These are phyloP conservation scores for Salix arbutifolia DNA, from an alignment of 345 rosid genomes.

Conservation along the genomic window DNA sequence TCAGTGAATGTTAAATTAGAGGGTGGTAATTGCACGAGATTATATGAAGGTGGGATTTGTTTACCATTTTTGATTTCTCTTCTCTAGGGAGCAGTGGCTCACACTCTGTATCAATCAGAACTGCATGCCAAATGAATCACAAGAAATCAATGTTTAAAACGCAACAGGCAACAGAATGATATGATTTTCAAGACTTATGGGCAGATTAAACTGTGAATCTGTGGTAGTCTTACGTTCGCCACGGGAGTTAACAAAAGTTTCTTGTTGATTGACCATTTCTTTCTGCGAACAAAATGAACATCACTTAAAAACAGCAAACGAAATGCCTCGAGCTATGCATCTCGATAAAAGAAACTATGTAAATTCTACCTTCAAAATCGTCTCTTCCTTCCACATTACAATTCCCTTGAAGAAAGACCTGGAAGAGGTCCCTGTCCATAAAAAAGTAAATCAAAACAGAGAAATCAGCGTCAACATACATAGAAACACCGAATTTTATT, in stretches of 20 bases:
- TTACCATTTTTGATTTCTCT: slow-evolving; percentile 64
- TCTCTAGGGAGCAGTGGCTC: slow-evolving; percentile 66
- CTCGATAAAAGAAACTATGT: too few species aligned
- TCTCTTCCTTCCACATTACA: slow-evolving; percentile 92
- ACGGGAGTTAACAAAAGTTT: slow-evolving; percentile 45
- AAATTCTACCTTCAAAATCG: slow-evolving; percentile 52
- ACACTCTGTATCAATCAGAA: slow-evolving; percentile 66
- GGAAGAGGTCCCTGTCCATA: slow-evolving; percentile 59
- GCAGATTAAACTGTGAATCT: neutral
- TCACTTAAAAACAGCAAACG: neutral
- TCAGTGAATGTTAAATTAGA: neutral
- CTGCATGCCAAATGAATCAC: slow-evolving; percentile 31
- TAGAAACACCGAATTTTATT: neutral
- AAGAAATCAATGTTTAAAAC: neutral
- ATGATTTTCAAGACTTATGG: neutral
- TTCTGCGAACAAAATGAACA: slow-evolving; percentile 42
- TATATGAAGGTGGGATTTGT: neutral
- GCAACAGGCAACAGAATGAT: neutral
- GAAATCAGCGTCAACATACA: neutral
- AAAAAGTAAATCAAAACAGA: neutral
- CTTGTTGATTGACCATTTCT: slow-evolving; percentile 47
- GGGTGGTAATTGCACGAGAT: neutral
- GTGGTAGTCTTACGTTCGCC: slow-evolving; percentile 68
- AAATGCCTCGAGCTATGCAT: neutral
- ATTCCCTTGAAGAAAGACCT: slow-evolving; percentile 74